Base-by-base conservation (phyloP, 495 filamentous ascomycete species). In the Aspergillus panamensis region DNA sequence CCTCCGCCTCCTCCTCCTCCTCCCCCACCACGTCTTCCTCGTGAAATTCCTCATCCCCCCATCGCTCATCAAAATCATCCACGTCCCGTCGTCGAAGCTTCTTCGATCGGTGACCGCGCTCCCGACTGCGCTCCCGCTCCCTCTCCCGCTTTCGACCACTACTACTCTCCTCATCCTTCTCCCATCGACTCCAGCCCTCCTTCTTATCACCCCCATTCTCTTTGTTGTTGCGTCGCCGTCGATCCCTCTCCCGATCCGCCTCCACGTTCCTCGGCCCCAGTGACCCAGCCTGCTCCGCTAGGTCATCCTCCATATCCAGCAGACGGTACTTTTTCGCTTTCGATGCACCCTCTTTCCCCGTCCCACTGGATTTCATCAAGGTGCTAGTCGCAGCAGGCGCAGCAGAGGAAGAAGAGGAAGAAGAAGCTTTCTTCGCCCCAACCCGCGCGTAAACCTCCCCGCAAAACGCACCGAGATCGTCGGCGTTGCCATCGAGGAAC, bases 241-340 rank as follows among this genome's bases (percentile, higher is more conserved):
- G 63, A 37, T 66, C 62, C 48, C 68, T 61, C 10, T 72, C 69
- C 19, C 81, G 79, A 51, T 82, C 81, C 32, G 78, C 74, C 50
- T 81, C 79, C 32, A 79, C 74, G 58, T 77, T 79, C 14, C 71
- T 65, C 0, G 85, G 81, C 4, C 77, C 81, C 39, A 84, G 64
- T 12, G 70, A 69, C 37, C 63, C 55, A 40, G 62, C 56, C 0
- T 66, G 45, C 9, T 70, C 73, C 37, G 55, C 62, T 21, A 82
- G 77, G 6, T 87, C 87, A 30, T 90, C 89, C 47, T 87, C 88
- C 91, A 95, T 95, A 10, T 91, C 87, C 39, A 96, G 76, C 20
- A 96, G 79, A 9, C 85, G 81, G 69, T 96, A 96, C 63, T 84
- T 87, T 72, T 91, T 94, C 65, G 73, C 80, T 44, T 14, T 21